A percentile compares a stretch with the other conserved stretches of the same genome.
Conservation (phyloP, 345 rosid genomes). For the Brassica cretica region DNA sequence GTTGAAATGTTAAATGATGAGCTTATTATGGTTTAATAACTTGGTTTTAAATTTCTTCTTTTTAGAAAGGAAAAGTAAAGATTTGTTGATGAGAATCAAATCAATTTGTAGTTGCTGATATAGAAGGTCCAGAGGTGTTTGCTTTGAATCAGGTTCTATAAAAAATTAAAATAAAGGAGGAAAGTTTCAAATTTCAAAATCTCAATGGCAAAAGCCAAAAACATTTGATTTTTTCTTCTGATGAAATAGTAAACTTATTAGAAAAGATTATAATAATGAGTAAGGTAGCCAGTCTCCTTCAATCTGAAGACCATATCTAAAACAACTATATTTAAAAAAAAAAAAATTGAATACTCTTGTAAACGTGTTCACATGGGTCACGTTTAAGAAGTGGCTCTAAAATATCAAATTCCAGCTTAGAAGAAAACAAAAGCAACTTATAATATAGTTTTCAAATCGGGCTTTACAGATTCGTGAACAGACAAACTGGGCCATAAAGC, state of each 20-base stretch:
- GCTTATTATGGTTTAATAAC: background rate
- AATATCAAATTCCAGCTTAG: slow-evolving; percentile 1
- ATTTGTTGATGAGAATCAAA: slow-evolving; percentile 10
- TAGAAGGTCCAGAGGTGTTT: slow-evolving; percentile 20
- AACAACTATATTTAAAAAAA: background rate
- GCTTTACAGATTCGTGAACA: slow-evolving; percentile 37
- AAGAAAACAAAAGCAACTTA: slow-evolving; percentile 4
- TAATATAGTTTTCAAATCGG: slow-evolving; percentile 23
- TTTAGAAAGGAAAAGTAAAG: background rate
- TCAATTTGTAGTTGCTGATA: slow-evolving; percentile 8
- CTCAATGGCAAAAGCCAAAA: background rate
- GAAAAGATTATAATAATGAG: background rate
- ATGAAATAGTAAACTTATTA: background rate
- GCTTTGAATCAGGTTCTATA: slow-evolving; percentile 33
- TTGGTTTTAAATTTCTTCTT: background rate
- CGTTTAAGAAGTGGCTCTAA: slow-evolving; percentile 13
- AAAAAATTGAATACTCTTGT: background rate
- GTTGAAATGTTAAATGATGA: background rate
- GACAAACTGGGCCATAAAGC: slow-evolving; percentile 33
- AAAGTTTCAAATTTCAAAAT: background rate
- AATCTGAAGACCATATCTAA: background rate
- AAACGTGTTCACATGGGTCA: slow-evolving; percentile 34
- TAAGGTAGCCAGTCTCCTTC: background rate
- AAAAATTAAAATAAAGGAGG: slow-evolving; percentile 5
- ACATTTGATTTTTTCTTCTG: slow-evolving; percentile 18